Conservation (phyloP, 495 filamentous ascomycete genomes). For the Apiosordaria backusii region DNA sequence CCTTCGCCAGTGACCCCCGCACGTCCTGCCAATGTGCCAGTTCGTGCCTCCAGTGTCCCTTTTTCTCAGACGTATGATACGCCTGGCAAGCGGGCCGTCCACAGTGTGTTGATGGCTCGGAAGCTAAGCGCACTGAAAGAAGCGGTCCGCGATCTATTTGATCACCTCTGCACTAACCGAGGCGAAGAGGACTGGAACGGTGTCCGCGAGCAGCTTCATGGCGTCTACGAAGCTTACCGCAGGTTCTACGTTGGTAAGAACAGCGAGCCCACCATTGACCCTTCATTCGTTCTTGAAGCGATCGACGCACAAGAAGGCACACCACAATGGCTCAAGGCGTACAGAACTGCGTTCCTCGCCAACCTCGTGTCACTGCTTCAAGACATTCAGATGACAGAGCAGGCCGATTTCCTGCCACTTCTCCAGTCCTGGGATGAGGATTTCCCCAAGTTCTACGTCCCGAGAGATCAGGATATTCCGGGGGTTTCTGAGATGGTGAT, state of each 20-base stretch:
- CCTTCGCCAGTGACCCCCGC: neutral
- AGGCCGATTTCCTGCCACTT: slow-evolving; percentile 10
- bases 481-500: slow-evolving; percentile 12
- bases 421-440: slow-evolving; percentile 18
- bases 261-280: slow-evolving; percentile 15
- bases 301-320: slow-evolving; percentile 15
- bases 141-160: slow-evolving; percentile 21
- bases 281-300: slow-evolving; percentile 12
- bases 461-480: neutral
- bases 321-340: neutral
- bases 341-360: slow-evolving; percentile 15
- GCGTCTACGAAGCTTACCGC: slow-evolving; percentile 14
- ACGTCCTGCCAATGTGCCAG: neutral
- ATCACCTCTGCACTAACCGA: slow-evolving; percentile 10
- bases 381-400: slow-evolving; percentile 3
- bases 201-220: slow-evolving; percentile 2
- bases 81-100: neutral
- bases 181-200: slow-evolving; percentile 17
- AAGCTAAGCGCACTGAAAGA: slow-evolving; percentile 15
- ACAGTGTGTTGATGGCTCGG: neutral
- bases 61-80: neutral
- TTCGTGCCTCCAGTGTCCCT: neutral
- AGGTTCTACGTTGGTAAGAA: slow-evolving; percentile 9
- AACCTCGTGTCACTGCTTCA: slow-evolving; percentile 27
- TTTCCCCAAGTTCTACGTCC: slow-evolving; percentile 20